Evolutionary conservation across 2,329 filamentous ascomycete species (phyloP), one percentile per base, ranked within the genome.

Genomic region (Cylindrodendrum hubeiense): DNA sequence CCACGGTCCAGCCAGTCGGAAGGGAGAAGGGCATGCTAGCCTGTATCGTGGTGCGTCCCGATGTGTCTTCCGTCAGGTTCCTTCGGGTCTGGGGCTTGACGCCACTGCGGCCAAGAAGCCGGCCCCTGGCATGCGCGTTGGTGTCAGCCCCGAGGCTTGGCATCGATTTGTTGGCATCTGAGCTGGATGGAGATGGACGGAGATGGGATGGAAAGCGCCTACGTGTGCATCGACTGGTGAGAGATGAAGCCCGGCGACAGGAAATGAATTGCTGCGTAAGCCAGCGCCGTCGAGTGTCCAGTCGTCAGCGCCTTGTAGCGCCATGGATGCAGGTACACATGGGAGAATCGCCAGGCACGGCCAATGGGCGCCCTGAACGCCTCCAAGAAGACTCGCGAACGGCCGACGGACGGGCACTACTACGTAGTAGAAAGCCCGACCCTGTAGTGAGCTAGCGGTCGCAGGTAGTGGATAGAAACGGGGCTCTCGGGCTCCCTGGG

Each of bases 361-460:
- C 69, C 69, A 68, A 68, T 70, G n/a, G 19, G 24, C 7, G 17
- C 17, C 10, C 26, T 53, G 26, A 50, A 46, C 2, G 2, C 6
- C 49, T 41, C 67, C 65, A 67, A 68, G 67, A 64, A 33, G 33
- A 54, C 62, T 66, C 61, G 41, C 30, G 55, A 28, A 33, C 28
- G n/a, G 47, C 47, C n/a, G 26, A 13, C 15, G 46, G 17, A 49
- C 46, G 26, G 46, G 46, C 46, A 26, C 47, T 22, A n/a, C n/a
- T n/a, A n/a, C n/a, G n/a, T n/a, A n/a, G n/a, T n/a, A 30, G 63
- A 67, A 44, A 34, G 49, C 62, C 50, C 43, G 49, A 51, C 56
- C 71, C 46, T 49, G 69, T 63, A 61, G 37, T 54, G 55, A 55
- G 56, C 30, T 39, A 55, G 47, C 52, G 17, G 34, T 37, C 15